Conservation (phyloP, 768 basidiomycete species). For the Tulasnella sp. region DNA sequence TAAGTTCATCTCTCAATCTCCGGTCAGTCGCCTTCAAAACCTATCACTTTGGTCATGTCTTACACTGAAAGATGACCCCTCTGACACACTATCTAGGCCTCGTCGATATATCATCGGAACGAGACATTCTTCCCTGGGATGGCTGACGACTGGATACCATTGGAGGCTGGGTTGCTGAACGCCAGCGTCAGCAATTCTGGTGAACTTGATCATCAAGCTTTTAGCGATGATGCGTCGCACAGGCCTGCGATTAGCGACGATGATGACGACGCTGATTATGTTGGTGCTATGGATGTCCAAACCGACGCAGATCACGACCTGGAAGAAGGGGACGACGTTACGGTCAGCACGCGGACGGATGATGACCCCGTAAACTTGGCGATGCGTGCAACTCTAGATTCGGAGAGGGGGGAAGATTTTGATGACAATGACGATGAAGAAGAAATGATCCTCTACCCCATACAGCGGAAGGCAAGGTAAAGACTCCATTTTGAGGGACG, state of each 20-base stretch:
- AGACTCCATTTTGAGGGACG: no score
- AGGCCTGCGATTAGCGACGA: constrained; percentile 4
- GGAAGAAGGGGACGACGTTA: constrained; percentile 52
- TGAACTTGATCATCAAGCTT: neutral
- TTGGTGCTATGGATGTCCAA: no score
- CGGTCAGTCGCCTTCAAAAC: constrained; percentile 31
- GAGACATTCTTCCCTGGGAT: neutral
- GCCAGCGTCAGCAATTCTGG: neutral
- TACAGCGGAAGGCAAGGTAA: neutral
- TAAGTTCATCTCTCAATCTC: constrained; percentile 41
- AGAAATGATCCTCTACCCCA: constrained; percentile 4
- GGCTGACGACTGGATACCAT: neutral
- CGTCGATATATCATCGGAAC: neutral
- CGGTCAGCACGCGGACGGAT: constrained; percentile 60
- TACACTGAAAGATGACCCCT: neutral
- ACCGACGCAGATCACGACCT: constrained; percentile 18
- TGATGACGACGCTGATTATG: neutral
- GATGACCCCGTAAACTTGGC: constrained; percentile 63
- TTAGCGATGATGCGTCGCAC: constrained; percentile 1
- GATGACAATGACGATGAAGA: constrained; percentile 53
- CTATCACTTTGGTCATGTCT: neutral
- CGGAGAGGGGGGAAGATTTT: constrained; percentile 42
- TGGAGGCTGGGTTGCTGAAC: neutral
- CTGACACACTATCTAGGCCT: neutral
- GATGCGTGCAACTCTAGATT: constrained; percentile 34